Conservation (phyloP, 495 filamentous ascomycete genomes). For the Penicillium maclennaniae region DNA sequence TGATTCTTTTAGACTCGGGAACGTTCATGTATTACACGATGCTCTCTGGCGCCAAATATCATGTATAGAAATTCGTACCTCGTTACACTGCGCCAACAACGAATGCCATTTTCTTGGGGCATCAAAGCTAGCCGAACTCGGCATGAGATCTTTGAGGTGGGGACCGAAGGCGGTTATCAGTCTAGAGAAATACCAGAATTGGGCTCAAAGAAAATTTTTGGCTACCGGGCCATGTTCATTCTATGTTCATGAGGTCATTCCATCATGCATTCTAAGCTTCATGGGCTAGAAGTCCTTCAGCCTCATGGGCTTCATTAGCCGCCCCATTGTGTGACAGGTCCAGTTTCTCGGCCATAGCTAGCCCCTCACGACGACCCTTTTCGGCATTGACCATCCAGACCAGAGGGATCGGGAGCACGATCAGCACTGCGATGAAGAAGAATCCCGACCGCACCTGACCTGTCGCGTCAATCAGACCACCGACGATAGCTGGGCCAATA, state of each 20-base stretch:
- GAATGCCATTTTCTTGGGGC: not conserved
- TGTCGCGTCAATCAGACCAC: conserved; percentile 72
- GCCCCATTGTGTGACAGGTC: conserved; percentile 26
- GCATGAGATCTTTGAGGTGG: not conserved
- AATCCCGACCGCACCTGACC: conserved; percentile 84
- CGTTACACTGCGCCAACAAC: too few relatives aligned
- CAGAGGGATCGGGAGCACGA: conserved; percentile 71
- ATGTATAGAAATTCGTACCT: not conserved
- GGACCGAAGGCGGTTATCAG: not conserved
- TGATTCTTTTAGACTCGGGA: too few relatives aligned
- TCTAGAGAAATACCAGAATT: not conserved
- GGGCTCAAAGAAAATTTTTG: not conserved
- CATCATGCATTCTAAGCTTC: conserved; percentile 1
- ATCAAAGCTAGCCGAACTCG: not conserved
- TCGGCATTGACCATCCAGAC: conserved; percentile 79
- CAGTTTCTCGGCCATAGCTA: conserved; percentile 59
- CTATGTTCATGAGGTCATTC: not conserved
- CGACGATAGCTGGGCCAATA: conserved; percentile 85
- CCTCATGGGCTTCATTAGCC: conserved; percentile 23
- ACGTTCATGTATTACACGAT: too few relatives aligned
- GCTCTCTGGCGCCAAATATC: too few relatives aligned
- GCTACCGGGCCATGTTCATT: not conserved
- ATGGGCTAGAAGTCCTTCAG: conserved; percentile 28
- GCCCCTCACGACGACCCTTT: conserved; percentile 66
- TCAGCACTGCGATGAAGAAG: conserved; percentile 76